A percentile compares a stretch with the other conserved stretches of the same genome.
phyloP scores from a whole-genome alignment of 1,284 basidiomycete species.

The Golubevia pallescens region DNA sequence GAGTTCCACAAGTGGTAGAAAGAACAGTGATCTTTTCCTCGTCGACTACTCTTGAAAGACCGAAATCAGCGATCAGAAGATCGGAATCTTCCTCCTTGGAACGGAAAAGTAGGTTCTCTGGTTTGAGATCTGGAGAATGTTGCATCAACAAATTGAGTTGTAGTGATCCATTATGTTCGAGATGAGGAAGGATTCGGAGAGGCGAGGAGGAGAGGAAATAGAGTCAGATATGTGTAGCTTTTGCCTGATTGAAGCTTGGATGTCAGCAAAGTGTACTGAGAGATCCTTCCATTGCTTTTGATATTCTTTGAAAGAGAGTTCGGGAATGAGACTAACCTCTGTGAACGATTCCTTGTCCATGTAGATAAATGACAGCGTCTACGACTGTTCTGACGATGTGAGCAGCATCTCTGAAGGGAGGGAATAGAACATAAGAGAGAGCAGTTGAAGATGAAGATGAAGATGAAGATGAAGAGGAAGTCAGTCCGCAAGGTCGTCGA shows the following conservation, averaged over 20 bases:
- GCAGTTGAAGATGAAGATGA: too few relatives aligned
- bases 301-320: neutral
- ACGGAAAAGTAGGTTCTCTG: conserved; percentile 94
- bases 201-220: neutral
- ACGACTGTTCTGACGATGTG: conserved; percentile 85
- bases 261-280: too few relatives aligned
- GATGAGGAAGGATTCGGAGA: neutral
- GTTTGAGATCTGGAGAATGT: conserved; percentile 79
- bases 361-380: conserved; percentile 87
- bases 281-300: too few relatives aligned
- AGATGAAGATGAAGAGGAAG: too few relatives aligned
- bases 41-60: conserved; percentile 82
- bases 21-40: conserved; percentile 85
- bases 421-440: too few relatives aligned
- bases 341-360: conserved; percentile 92
- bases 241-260: too few relatives aligned
- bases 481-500: too few relatives aligned
- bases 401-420: conserved; percentile 86
- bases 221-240: neutral
- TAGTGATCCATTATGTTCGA: too few relatives aligned
- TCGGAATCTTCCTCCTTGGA: conserved; percentile 87
- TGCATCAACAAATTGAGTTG: neutral
- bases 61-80: conserved; percentile 97
- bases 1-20: conserved; percentile 94
- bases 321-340: conserved; percentile 70